Percentiles rank a stretch among this genome's conserved stretches.
Conservation (phyloP, 2,329 filamentous ascomycete species). For the Xylaria sp. region DNA sequence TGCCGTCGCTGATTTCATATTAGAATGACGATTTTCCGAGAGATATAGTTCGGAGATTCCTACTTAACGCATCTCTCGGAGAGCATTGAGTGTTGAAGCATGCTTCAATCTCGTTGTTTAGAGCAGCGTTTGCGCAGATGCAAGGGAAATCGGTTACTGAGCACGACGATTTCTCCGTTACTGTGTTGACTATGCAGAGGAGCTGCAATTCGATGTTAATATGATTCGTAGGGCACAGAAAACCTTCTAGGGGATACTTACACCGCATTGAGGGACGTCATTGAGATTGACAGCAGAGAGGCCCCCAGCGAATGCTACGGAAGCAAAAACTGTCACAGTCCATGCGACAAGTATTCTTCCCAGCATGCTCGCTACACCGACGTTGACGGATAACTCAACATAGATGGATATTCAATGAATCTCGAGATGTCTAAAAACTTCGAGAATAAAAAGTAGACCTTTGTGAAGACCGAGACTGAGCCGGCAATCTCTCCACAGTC, state of each 20-base stretch:
- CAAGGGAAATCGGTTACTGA: conserved; percentile 26
- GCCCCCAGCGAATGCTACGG: conserved; percentile 22
- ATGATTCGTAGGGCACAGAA: not conserved
- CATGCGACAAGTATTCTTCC: conserved; percentile 22
- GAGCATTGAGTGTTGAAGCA: conserved; percentile 18
- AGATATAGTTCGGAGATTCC: not conserved
- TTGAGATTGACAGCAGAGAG: conserved; percentile 9
- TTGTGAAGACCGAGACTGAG: conserved; percentile 2
- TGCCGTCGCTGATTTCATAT: conserved; percentile 19
- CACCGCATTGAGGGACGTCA: conserved; percentile 27
- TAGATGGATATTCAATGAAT: not conserved
- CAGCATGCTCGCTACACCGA: conserved; percentile 24
- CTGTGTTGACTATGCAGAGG: conserved; percentile 19
- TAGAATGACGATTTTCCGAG: not conserved
- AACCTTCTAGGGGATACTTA: conserved; percentile 14
- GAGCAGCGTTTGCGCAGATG: conserved; percentile 20
- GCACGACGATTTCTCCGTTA: conserved; percentile 22
- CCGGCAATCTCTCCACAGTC: not conserved
- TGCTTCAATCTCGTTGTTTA: conserved; percentile 20
- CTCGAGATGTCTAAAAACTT: not conserved
- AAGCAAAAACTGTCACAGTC: conserved; percentile 12
- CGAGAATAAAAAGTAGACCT: not conserved
- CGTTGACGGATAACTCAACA: not conserved
- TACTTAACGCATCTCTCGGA: conserved; percentile 33
- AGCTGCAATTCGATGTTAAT: conserved; percentile 17